Conservation (phyloP, 164 flowering plant species). For the Aristolochia californica region DNA sequence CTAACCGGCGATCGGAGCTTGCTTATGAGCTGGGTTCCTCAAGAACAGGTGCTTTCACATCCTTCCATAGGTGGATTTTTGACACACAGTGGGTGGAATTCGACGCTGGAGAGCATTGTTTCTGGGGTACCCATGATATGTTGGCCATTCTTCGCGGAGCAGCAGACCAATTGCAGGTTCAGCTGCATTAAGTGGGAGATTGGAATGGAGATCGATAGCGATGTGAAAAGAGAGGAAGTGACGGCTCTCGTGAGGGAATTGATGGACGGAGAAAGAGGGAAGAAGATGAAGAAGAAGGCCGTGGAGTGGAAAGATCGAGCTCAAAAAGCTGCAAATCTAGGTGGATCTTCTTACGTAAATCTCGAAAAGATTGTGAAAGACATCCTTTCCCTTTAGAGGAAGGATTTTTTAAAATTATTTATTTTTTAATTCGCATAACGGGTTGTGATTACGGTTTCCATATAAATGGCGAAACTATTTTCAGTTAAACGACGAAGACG, state of each 20-base stretch:
- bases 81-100: constrained; percentile 17
- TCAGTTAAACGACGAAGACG: too few relatives aligned
- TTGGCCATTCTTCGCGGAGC: constrained; percentile 16
- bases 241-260: constrained; percentile 7
- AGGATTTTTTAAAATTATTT: too few relatives aligned
- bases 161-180: constrained; percentile 10
- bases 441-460: too few relatives aligned
- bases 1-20: constrained; percentile 3
- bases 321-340: background rate
- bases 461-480: too few relatives aligned
- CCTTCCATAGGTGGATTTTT: constrained; percentile 11
- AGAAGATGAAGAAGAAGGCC: constrained; percentile 10
- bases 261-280: constrained; percentile 11
- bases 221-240: constrained; percentile 7
- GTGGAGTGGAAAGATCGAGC: constrained; percentile 3
- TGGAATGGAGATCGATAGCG: constrained; percentile 12
- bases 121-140: constrained; percentile 12
- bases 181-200: constrained; percentile 9
- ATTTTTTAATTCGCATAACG: too few relatives aligned
- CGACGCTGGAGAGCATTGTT: constrained; percentile 7
- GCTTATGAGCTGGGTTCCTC: constrained; percentile 8
- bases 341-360: constrained; percentile 6
- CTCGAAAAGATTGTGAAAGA: constrained; percentile 6
- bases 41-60: constrained; percentile 9
- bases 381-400: constrained; percentile 6